Evolutionary conservation across 1,284 basidiomycete species (phyloP).

Genomic region (Cutaneotrichosporon curvatum): DNA sequence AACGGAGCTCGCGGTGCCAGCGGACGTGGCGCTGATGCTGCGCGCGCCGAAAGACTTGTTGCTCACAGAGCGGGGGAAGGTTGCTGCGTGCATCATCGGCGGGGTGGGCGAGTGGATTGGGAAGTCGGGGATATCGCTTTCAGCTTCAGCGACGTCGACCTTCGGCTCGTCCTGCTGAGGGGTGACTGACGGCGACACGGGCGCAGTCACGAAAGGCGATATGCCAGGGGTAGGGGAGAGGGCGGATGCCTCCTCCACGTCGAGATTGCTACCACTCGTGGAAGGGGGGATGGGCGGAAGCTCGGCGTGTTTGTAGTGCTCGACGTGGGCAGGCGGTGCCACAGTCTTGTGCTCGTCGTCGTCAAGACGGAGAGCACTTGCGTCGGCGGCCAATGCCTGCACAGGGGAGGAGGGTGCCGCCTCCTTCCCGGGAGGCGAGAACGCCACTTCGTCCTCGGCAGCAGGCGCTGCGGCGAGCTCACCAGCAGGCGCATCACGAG

Average conservation of each 20-base stretch:
- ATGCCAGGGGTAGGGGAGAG: background rate
- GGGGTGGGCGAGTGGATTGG: background rate
- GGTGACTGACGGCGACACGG: background rate
- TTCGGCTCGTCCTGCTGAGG: background rate
- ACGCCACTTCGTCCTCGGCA: too few relatives aligned
- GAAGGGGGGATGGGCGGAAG: constrained; percentile 6
- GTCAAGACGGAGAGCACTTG: too few relatives aligned
- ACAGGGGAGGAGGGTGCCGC: too few relatives aligned
- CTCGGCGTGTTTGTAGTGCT: constrained; percentile 8
- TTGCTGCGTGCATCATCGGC: constrained; percentile 1
- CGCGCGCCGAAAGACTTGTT: too few relatives aligned
- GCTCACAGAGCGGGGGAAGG: background rate
- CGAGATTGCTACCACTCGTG: background rate
- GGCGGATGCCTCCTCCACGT: background rate
- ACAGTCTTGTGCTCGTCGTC: background rate
- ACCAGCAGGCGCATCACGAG: too few relatives aligned
- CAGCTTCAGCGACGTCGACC: background rate
- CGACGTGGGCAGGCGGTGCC: constrained; percentile 3
- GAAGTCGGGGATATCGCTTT: background rate
- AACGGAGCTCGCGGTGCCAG: too few relatives aligned
- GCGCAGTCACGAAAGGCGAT: background rate
- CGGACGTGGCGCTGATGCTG: too few relatives aligned
- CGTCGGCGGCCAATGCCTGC: too few relatives aligned
- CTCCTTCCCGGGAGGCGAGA: too few relatives aligned
- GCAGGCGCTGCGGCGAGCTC: too few relatives aligned